phyloP scores from a whole-genome alignment of 495 filamentous ascomycete genomes.

The Parathielavia hyrcaniae region DNA sequence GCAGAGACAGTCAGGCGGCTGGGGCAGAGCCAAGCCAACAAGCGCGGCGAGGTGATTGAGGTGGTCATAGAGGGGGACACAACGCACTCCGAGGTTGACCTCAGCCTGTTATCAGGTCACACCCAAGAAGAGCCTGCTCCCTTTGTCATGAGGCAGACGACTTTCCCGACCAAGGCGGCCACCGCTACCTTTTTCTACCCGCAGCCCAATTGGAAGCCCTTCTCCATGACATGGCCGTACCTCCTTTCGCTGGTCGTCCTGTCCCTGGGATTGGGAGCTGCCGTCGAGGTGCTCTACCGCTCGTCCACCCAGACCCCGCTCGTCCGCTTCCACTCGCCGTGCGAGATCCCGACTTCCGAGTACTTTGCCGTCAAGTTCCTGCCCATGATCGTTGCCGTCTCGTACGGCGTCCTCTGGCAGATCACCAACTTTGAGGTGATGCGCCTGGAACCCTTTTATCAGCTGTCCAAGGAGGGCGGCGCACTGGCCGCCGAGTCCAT shows the following conservation, averaged over 20 bases:
- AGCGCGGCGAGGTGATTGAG: slow-evolving; percentile 46
- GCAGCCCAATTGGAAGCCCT: slow-evolving; percentile 64
- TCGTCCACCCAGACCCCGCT: slow-evolving; percentile 43
- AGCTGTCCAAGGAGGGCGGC: slow-evolving; percentile 58
- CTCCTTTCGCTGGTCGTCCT: slow-evolving; percentile 48
- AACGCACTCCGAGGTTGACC: slow-evolving; percentile 30
- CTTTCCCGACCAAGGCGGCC: slow-evolving; percentile 24
- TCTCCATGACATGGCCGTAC: slow-evolving; percentile 63
- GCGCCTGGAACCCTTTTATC: slow-evolving; percentile 68
- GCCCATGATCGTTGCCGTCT: slow-evolving; percentile 60
- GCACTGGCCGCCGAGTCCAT: slow-evolving; percentile 60
- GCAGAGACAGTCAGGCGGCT: slow-evolving; percentile 37
- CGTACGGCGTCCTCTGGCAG: slow-evolving; percentile 70
- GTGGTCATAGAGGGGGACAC: slow-evolving; percentile 43
- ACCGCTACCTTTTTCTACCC: slow-evolving; percentile 48
- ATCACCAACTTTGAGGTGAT: slow-evolving; percentile 68
- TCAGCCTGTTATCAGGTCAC: slow-evolving; percentile 41
- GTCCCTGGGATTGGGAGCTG: slow-evolving; percentile 49
- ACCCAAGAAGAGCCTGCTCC: slow-evolving; percentile 3
- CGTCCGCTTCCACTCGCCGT: slow-evolving; percentile 46
- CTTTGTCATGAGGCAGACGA: slow-evolving; percentile 25
- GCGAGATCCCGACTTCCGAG: slow-evolving; percentile 43
- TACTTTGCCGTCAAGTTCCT: slow-evolving; percentile 71
- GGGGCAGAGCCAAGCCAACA: slow-evolving; percentile 48
- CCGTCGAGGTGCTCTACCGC: slow-evolving; percentile 57